Evolutionary conservation across 352 stramenopile species (phyloP), one percentile per base, ranked within the genome.

Genomic region (Peronospora destructor): DNA sequence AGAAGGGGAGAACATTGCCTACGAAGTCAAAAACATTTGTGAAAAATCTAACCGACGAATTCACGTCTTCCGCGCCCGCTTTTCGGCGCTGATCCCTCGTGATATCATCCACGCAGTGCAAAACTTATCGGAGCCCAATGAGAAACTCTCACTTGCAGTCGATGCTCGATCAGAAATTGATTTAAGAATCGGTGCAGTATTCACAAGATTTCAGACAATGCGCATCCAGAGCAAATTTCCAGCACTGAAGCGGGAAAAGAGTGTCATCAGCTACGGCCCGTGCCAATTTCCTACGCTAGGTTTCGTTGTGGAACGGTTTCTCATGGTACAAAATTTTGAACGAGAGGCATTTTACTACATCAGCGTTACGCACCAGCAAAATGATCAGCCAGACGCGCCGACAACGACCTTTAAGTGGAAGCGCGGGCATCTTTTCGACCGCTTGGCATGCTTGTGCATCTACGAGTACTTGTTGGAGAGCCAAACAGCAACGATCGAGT

Each of bases 201-300:
- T 98, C 57, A 98, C 94, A 25, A 79, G 94, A 4, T 98, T 97
- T 63, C 94, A 98, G 70, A 98, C 94, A 6, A 81, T 97, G 60
- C 84, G 89, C 12, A 80, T 98, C 10, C 90, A 96, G 60, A 74
- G 61, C 34, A 73, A 67, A 4, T 95, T 95, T 51, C 80, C 85
- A 6, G 54, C 19, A 4, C 33, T 93, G 1, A 84, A 81, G 16
- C 76, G 78, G 56, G 68, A 94, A 13, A 88, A 81, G 35, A 61
- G 66, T 6, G 90, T 99, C 6, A 87, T 99, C 41, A 98, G 86
- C 62, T 99, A 99, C 68, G 97, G 97, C 7, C 97, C 97, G 2
- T 99, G 97, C 53, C 97, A 99, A 67, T 99, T 99, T 65, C 97
- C 97, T 1, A 99, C 97, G 7, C 83, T 99, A 17, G 97, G 94